Evolutionary conservation across 106 monocot genomes (phyloP), one percentile per base, ranked within the genome.

Genomic region (Vanilla planifolia): DNA sequence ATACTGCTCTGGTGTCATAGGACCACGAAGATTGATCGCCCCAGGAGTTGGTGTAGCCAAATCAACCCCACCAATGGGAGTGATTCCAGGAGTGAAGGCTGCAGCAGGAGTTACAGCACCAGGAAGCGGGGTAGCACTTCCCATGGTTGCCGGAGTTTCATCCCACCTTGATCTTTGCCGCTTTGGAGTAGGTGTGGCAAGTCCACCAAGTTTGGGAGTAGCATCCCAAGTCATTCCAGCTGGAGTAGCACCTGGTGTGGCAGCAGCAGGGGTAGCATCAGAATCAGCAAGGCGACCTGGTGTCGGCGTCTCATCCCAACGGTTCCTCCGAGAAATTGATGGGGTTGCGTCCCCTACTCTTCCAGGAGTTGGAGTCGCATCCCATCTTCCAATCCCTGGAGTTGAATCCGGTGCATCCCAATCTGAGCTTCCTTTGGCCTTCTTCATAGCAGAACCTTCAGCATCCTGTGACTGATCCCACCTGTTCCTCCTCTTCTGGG

Each of bases 221-320:
- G 95, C 90, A 73, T 95, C 95, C 90, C 95, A 95, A 10, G 95
- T 86, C 93, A 93, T 93, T 6, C 90, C 90, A 21, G 95, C 83
- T 1, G 95, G 96, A 1, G 95, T 95, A 20, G 93, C 85, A 32
- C 85, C 93, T 22, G 92, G 88, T 5, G 92, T 92, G 28, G 62
- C 85, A 55, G 78, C 83, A 17, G 77, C 76, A 10, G 91, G 90
- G 1, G 90, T 96, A 4, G 84, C 84, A 59, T 96, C 96, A 0
- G 95, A 69, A 68, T 96, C 96, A 6, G 84, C 84, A 44, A 84
- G 23, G 25, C 90, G 64, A 1, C 96, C 96, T 10, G 96, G 87
- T 8, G 96, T 96, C 1, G 91, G 96, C 3, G 96, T 96, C 69
- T 96, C 96, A 67, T 96, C 96, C 96, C 96, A 96, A 19, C 96